Evolutionary conservation across 768 basidiomycete genomes (phyloP).

Genomic region (Pleurotus tuber-regium): DNA sequence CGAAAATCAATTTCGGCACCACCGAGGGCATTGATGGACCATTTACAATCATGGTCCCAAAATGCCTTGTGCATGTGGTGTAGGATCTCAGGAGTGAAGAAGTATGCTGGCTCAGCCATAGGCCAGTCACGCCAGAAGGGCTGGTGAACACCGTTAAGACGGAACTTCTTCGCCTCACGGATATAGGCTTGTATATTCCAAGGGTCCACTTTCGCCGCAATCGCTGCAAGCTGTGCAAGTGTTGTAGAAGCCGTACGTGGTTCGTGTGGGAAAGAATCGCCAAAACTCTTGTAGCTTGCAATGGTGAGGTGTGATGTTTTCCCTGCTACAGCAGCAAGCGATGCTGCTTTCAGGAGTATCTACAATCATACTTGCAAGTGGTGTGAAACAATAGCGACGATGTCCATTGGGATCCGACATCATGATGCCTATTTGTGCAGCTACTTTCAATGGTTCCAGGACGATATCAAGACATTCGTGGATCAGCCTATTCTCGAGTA

Average conservation of each 20-base stretch:
- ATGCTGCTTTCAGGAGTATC: constrained; percentile 18
- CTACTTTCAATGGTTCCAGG: constrained; percentile 16
- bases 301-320: constrained; percentile 18
- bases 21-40: constrained; percentile 16
- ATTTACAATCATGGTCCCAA: constrained; percentile 14
- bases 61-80: constrained; percentile 19
- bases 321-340: constrained; percentile 14
- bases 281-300: constrained; percentile 17
- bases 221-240: constrained; percentile 2
- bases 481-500: constrained; percentile 15
- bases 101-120: constrained; percentile 16
- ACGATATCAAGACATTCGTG: constrained; percentile 19
- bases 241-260: constrained; percentile 13
- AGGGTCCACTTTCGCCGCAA: background rate
- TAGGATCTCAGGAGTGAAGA: constrained; percentile 24
- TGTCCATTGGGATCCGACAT: constrained; percentile 18
- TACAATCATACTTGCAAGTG: constrained; percentile 15
- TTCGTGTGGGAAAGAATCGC: constrained; percentile 16
- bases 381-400: constrained; percentile 17
- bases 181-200: constrained; percentile 11
- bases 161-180: constrained; percentile 1
- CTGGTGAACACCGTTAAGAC: constrained; percentile 12
- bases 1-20: constrained; percentile 22
- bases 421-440: constrained; percentile 17
- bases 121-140: constrained; percentile 26